phyloP scores from a whole-genome alignment of 352 stramenopile genomes.

The Phytophthora tubulina region DNA sequence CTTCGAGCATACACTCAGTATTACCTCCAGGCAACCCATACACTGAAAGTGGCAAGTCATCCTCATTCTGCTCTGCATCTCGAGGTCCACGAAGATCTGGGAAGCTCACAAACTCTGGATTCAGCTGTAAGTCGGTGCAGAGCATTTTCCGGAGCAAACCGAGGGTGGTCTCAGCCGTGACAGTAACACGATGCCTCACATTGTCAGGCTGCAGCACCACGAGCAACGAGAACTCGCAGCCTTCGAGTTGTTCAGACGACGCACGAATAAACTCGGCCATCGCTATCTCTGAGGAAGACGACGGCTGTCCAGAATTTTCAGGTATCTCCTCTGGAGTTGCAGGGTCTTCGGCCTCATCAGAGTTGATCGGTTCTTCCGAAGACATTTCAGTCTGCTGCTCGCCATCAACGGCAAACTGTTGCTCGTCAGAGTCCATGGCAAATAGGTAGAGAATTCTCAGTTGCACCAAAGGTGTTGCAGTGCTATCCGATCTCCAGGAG shows the following conservation, averaged over 20 bases:
- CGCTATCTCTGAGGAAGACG: slow-evolving; percentile 25
- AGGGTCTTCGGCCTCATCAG: slow-evolving; percentile 23
- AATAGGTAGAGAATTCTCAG: neutral
- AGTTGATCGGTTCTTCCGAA: slow-evolving; percentile 7
- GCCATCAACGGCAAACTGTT: slow-evolving; percentile 15
- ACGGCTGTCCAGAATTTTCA: slow-evolving; percentile 18
- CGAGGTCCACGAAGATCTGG: slow-evolving; percentile 55
- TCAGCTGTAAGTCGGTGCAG: slow-evolving; percentile 68
- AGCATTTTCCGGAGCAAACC: slow-evolving; percentile 63
- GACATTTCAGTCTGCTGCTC: slow-evolving; percentile 18
- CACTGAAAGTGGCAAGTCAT: slow-evolving; percentile 48
- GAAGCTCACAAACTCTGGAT: slow-evolving; percentile 66
- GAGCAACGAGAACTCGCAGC: slow-evolving; percentile 62
- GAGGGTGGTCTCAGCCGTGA: slow-evolving; percentile 61
- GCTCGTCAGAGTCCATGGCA: slow-evolving; percentile 29
- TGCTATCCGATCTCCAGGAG: neutral
- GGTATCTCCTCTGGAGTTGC: slow-evolving; percentile 24
- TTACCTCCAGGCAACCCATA: slow-evolving; percentile 48
- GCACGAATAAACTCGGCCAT: slow-evolving; percentile 49
- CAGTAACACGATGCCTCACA: slow-evolving; percentile 74
- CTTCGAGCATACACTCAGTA: slow-evolving; percentile 56
- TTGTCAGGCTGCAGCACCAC: slow-evolving; percentile 82
- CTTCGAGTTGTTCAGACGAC: slow-evolving; percentile 29
- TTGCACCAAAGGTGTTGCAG: neutral
- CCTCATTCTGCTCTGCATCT: slow-evolving; percentile 39